phyloP scores from a whole-genome alignment of 73 alveolate genomes.

The Blepharisma stoltei region DNA sequence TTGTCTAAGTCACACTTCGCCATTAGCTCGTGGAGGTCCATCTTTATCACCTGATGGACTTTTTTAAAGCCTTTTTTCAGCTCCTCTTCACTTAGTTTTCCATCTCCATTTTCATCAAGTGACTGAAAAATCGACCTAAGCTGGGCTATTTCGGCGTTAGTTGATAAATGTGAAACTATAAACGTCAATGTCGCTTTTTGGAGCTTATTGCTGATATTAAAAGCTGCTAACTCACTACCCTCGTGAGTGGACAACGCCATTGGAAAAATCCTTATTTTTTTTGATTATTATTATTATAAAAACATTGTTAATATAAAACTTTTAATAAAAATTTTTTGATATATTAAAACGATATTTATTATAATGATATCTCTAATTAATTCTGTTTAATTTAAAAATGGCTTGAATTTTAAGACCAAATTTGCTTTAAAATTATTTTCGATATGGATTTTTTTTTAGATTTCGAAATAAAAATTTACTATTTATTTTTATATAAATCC shows the following conservation, averaged over 20 bases:
- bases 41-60: conserved; percentile 8
- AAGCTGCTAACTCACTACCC: too few species aligned
- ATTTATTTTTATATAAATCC: too few species aligned
- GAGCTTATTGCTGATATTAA: neutral
- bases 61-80: conserved; percentile 23
- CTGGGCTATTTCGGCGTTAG: conserved; percentile 21
- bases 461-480: too few species aligned
- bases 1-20: neutral
- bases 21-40: neutral
- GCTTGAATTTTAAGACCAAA: neutral
- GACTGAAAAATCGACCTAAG: conserved; percentile 32
- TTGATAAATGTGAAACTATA: neutral
- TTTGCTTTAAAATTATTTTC: neutral
- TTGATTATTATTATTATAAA: too few species aligned
- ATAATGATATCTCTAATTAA: too few species aligned
- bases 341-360: too few species aligned
- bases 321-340: too few species aligned
- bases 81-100: conserved; percentile 46
- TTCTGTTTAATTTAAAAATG: too few species aligned
- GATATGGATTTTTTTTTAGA: neutral
- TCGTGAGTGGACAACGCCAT: too few species aligned
- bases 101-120: conserved; percentile 57
- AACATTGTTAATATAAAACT: too few species aligned
- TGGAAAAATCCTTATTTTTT: too few species aligned
- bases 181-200: neutral